These are phyloP conservation scores for Emmonsiellopsis sp. DNA, from an alignment of 2,329 filamentous ascomycete genomes.

Conservation along the genomic window DNA sequence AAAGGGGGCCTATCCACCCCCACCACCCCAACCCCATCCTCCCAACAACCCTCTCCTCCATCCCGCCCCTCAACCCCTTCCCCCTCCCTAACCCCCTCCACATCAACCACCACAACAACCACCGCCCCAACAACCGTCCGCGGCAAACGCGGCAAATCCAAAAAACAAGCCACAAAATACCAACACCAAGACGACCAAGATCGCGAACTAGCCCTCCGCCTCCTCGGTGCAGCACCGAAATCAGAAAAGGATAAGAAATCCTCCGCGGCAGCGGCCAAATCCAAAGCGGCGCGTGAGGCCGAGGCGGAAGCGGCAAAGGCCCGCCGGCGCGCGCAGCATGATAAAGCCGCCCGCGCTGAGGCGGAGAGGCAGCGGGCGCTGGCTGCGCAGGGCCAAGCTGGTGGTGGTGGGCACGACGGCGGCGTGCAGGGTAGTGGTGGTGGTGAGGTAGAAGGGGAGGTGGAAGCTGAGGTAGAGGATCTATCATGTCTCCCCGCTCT, in stretches of 20 bases:
- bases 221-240: slow-evolving; percentile 63
- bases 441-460: slow-evolving; percentile 30
- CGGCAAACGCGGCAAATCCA: slow-evolving; percentile 72
- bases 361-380: slow-evolving; percentile 59
- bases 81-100: slow-evolving; percentile 15
- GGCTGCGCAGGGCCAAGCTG: slow-evolving; percentile 56
- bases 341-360: slow-evolving; percentile 57
- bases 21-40: slow-evolving; percentile 12
- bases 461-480: slow-evolving; percentile 31
- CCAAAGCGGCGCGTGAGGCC: slow-evolving; percentile 59
- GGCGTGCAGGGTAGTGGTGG: slow-evolving; percentile 29
- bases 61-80: slow-evolving; percentile 13
- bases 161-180: slow-evolving; percentile 84
- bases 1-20: slow-evolving; percentile 25
- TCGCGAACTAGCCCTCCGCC: slow-evolving; percentile 66
- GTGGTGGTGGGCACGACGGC: slow-evolving; percentile 48
- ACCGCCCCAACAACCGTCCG: slow-evolving; percentile 37
- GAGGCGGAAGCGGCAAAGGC: slow-evolving; percentile 63
- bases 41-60: slow-evolving; percentile 9
- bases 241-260: slow-evolving; percentile 49
- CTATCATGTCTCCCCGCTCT: slow-evolving; percentile 54
- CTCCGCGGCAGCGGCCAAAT: slow-evolving; percentile 53
- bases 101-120: slow-evolving; percentile 12
- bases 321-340: slow-evolving; percentile 70
- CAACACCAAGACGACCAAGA: slow-evolving; percentile 93